Percentiles rank a stretch among this genome's conserved stretches.
phyloP scores from a whole-genome alignment of 306 rosid species.

The Lathyrus oleraceus region DNA sequence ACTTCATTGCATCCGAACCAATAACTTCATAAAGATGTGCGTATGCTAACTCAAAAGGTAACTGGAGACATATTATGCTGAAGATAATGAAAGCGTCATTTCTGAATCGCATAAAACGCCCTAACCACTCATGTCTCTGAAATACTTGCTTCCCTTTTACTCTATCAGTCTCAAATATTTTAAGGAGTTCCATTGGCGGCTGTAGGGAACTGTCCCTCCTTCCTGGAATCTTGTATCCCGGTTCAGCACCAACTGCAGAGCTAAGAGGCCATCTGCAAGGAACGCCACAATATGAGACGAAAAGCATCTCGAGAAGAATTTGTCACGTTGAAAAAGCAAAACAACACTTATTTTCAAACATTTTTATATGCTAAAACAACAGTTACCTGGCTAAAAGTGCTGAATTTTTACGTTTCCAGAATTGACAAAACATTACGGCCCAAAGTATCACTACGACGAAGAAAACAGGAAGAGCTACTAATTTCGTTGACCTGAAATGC shows the following conservation, averaged over 20 bases:
- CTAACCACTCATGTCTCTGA: constrained; percentile 87
- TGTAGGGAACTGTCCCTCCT: constrained; percentile 51
- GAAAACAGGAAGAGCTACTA: constrained; percentile 78
- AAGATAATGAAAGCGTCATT: constrained; percentile 77
- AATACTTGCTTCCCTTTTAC: constrained; percentile 63
- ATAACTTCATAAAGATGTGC: constrained; percentile 87
- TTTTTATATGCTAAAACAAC: neutral
- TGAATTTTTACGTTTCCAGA: constrained; percentile 92
- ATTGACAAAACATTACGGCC: constrained; percentile 92
- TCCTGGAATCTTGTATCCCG: constrained; percentile 53
- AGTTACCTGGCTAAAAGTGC: constrained; percentile 88
- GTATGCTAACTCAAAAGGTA: constrained; percentile 94
- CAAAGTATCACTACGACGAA: constrained; percentile 69
- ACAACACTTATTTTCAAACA: neutral
- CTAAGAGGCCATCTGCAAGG: constrained; percentile 79
- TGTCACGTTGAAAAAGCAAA: neutral
- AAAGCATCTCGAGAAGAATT: constrained; percentile 14
- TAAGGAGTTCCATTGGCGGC: constrained; percentile 54
- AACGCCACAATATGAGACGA: constrained; percentile 28
- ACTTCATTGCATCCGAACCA: constrained; percentile 65
- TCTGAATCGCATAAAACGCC: constrained; percentile 79
- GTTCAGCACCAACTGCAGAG: constrained; percentile 52
- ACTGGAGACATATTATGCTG: constrained; percentile 92
- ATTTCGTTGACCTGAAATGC: constrained; percentile 64
- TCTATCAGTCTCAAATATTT: constrained; percentile 60